phyloP scores from a whole-genome alignment of 2,329 filamentous ascomycete genomes.

The Phaeomoniella chlamydospora region DNA sequence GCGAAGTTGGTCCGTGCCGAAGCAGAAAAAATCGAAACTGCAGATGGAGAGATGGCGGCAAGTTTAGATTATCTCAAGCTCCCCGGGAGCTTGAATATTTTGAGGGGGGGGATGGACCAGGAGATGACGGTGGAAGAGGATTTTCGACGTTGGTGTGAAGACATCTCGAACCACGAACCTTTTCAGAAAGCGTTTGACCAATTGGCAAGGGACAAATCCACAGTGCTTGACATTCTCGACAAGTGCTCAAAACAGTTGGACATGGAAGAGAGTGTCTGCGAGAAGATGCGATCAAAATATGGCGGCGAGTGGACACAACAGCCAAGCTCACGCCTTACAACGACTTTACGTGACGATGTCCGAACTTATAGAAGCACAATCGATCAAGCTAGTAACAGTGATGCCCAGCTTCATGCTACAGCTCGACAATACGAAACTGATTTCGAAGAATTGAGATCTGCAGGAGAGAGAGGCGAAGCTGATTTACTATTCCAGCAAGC shows the following conservation, averaged over 20 bases:
- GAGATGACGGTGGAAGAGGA: constrained; percentile 80
- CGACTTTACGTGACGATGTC: constrained; percentile 75
- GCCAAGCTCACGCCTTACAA: constrained; percentile 77
- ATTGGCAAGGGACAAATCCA: constrained; percentile 62
- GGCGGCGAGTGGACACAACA: constrained; percentile 94
- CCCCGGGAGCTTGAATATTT: constrained; percentile 72
- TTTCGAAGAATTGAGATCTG: constrained; percentile 89
- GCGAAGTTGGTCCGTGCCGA: constrained; percentile 89
- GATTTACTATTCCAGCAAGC: constrained; percentile 82
- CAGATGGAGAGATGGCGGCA: constrained; percentile 90
- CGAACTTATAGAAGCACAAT: constrained; percentile 77
- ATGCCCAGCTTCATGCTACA: constrained; percentile 68
- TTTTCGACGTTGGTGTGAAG: constrained; percentile 86
- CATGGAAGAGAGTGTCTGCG: constrained; percentile 93
- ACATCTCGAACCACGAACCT: constrained; percentile 72
- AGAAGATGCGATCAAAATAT: constrained; percentile 98
- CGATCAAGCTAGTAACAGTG: constrained; percentile 77
- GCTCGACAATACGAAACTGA: constrained; percentile 74
- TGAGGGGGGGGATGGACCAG: constrained; percentile 87
- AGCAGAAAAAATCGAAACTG: constrained; percentile 80
- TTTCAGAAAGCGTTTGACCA: constrained; percentile 68
- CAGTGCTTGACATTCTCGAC: constrained; percentile 59
- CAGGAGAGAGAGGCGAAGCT: constrained; percentile 72
- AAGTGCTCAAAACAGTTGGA: constrained; percentile 77
- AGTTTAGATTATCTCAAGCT: constrained; percentile 88